phyloP scores from a whole-genome alignment of 805 yeast species.

The Pichia kluyveri region DNA sequence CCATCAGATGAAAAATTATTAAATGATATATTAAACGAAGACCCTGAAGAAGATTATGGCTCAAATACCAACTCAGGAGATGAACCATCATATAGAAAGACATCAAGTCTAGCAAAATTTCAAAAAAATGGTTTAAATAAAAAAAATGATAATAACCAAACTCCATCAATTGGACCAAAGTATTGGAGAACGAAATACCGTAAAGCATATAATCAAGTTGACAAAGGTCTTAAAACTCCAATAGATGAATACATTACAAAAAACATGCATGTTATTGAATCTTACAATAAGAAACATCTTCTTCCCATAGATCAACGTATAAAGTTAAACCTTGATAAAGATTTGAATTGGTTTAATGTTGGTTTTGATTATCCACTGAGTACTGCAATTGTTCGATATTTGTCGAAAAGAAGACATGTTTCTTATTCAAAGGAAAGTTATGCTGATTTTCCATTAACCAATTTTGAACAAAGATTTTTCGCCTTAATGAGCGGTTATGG shows the following conservation, averaged over 20 bases:
- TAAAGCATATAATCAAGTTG: constrained; percentile 13
- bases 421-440: background rate
- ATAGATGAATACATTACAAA: constrained; percentile 16
- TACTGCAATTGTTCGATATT: constrained; percentile 11
- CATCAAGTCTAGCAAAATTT: background rate
- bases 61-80: background rate
- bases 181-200: constrained; percentile 16
- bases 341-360: constrained; percentile 14
- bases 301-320: constrained; percentile 16
- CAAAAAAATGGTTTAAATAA: background rate
- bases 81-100: background rate
- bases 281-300: constrained; percentile 17
- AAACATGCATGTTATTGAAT: constrained; percentile 17
- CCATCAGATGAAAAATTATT: constrained; percentile 13
- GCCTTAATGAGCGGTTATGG: constrained; percentile 18
- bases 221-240: constrained; percentile 12
- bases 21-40: constrained; percentile 7
- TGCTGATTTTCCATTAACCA: constrained; percentile 15
- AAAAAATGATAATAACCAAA: background rate
- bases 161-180: constrained; percentile 10
- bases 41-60: background rate
- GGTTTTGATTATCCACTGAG: constrained; percentile 11
- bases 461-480: constrained; percentile 22
- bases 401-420: constrained; percentile 2
- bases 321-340: constrained; percentile 13